These are phyloP conservation scores for Polygonum maritimum DNA, from an alignment of 148 eudicot species.

Conservation along the genomic window DNA sequence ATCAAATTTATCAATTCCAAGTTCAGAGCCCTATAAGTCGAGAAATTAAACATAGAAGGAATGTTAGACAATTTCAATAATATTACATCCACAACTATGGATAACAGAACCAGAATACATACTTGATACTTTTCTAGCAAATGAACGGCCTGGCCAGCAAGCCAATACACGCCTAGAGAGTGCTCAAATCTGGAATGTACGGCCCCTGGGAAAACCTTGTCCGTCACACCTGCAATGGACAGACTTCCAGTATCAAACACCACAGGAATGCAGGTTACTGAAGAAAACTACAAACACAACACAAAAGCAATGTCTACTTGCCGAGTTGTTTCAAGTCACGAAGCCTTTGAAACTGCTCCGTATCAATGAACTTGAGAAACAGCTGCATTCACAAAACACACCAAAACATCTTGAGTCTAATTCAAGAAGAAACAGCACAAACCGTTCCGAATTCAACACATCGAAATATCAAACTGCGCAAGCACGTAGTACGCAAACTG, in stretches of 20 bases:
- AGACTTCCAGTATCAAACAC: not conserved
- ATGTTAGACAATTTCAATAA: not conserved
- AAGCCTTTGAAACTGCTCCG: slow-evolving; percentile 92
- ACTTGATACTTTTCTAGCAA: slow-evolving; percentile 62
- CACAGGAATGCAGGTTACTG: not conserved
- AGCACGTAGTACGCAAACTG: not conserved
- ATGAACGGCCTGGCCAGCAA: slow-evolving; percentile 71
- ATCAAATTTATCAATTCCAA: slow-evolving; percentile 66
- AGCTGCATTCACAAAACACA: slow-evolving; percentile 34
- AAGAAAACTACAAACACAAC: not conserved
- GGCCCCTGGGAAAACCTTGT: slow-evolving; percentile 92
- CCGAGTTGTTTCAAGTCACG: slow-evolving; percentile 97
- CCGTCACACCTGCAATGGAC: slow-evolving; percentile 43
- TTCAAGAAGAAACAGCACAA: not conserved
- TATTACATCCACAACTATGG: not conserved
- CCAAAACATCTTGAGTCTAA: not conserved
- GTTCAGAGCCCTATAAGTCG: slow-evolving; percentile 64
- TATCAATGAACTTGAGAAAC: slow-evolving; percentile 70
- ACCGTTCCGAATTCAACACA: not conserved
- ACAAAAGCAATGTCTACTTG: slow-evolving; percentile 12
- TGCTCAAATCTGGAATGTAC: slow-evolving; percentile 99
- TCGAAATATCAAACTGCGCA: not conserved
- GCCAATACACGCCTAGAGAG: slow-evolving; percentile 92
- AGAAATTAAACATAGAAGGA: not conserved
- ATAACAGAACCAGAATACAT: slow-evolving; percentile 8